Evolutionary conservation across 2,329 filamentous ascomycete genomes (phyloP), one percentile per base, ranked within the genome.

Genomic region (Fusarium nisikadoi): DNA sequence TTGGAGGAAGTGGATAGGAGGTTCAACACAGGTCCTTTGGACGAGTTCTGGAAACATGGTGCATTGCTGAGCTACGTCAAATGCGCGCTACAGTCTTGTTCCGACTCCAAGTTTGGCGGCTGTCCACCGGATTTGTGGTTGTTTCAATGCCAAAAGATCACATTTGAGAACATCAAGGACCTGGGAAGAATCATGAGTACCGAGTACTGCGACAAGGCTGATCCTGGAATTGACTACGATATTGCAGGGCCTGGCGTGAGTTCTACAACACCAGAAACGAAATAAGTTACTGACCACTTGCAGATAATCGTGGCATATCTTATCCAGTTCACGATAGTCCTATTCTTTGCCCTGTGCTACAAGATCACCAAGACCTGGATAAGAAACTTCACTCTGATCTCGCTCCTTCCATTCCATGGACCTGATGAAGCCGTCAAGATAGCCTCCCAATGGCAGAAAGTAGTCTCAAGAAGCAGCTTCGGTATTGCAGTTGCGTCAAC

Each of bases 181-280:
- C 12, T 59, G 2, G 41, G 33, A 2, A 9, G 14, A 2, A 46
- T 59, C 17, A 63, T 63, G 56, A 8, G 56, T 3, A 13, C 25
- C 0, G 27, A 42, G 0, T 64, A 71, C 7, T 71, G 63, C 20
- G 13, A 27, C 0, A 41, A 49, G 4, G 67, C 43, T 2, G 46
- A 36, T 9, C 25, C 50, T 6, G 49, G 57, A 1, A 27, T 72
- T 1, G 69, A 73, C 5, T 57, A 29, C 2, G 69, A 73, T 29
- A 70, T 73, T 11, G 70, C 70, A 3, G 70, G 70, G 2, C 70
- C 62, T 3, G 65, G 69, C 1, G 61, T 71, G 0, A 25, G 58
- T 9, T 16, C 6, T 33, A 9, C 33, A 35, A 9, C 33, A 16
- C 16, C 33, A 8, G 8, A 8, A 35, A 3, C 8, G 0, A 43